Percentiles rank a stretch among this genome's conserved stretches.
Conservation (phyloP, 805 yeast genomes). For the Starmera quercuum region DNA sequence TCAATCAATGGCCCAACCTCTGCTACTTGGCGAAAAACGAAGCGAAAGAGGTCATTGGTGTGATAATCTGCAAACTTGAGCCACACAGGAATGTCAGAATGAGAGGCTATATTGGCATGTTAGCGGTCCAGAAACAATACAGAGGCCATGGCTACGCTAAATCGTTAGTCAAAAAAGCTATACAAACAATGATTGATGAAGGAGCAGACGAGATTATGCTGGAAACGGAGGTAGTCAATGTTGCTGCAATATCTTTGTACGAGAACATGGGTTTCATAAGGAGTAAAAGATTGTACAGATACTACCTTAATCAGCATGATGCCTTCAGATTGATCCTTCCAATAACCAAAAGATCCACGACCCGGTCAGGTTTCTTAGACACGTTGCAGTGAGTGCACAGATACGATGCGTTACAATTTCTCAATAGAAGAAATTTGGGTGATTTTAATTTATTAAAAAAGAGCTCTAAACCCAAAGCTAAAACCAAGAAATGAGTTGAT, state of each 20-base stretch:
- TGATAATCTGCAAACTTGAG: slow-evolving; percentile 76
- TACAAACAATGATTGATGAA: slow-evolving; percentile 54
- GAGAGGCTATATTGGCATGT: slow-evolving; percentile 95
- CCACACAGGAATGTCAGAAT: slow-evolving; percentile 62
- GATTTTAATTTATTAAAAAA: too few species aligned
- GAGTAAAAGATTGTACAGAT: slow-evolving; percentile 70
- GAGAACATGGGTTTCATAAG: slow-evolving; percentile 72
- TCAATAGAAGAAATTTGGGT: too few species aligned
- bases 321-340: slow-evolving; percentile 87
- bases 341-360: slow-evolving; percentile 49
- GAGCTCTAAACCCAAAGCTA: too few species aligned
- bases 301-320: slow-evolving; percentile 88
- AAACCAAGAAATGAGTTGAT: too few species aligned
- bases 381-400: too few species aligned
- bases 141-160: slow-evolving; percentile 84
- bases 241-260: slow-evolving; percentile 60
- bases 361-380: slow-evolving; percentile 46
- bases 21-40: slow-evolving; percentile 54
- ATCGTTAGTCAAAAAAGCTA: slow-evolving; percentile 50
- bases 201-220: slow-evolving; percentile 85
- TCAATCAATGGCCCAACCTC: slow-evolving; percentile 85
- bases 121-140: slow-evolving; percentile 67
- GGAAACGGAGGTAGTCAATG: slow-evolving; percentile 84
- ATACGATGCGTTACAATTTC: too few species aligned
- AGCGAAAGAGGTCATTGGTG: slow-evolving; percentile 53